Evolutionary conservation across 2,329 filamentous ascomycete genomes (phyloP).

Genomic region (Westerdykella ornata): DNA sequence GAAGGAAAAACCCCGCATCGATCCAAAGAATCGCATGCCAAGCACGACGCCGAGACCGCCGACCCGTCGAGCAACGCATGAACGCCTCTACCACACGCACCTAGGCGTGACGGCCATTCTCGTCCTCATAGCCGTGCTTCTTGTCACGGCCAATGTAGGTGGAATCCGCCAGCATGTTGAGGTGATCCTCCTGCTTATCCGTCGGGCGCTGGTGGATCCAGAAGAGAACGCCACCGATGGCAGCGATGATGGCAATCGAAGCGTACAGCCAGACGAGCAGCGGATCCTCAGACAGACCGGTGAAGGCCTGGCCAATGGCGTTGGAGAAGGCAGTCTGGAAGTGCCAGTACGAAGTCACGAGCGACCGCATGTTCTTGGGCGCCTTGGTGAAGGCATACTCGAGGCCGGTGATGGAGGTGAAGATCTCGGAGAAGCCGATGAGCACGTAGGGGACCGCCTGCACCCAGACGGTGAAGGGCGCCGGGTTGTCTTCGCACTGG

Average conservation of each 20-base stretch:
- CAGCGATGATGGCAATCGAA: conserved; percentile 55
- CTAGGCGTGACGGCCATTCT: background rate
- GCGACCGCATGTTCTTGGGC: conserved; percentile 70
- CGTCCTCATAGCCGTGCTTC: conserved; percentile 17
- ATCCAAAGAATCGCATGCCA: too few species aligned
- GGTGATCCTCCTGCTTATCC: conserved; percentile 60
- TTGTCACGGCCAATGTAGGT: conserved; percentile 29
- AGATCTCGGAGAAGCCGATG: conserved; percentile 53
- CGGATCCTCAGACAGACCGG: conserved; percentile 56
- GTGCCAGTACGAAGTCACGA: conserved; percentile 63
- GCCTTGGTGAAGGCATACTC: conserved; percentile 75
- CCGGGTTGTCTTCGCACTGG: conserved; percentile 46
- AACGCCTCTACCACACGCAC: too few species aligned
- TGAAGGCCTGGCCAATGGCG: conserved; percentile 64
- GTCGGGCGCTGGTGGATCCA: conserved; percentile 62
- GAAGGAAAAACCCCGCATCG: too few species aligned
- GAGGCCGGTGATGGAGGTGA: conserved; percentile 55
- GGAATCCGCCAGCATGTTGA: conserved; percentile 53
- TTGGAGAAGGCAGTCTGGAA: conserved; percentile 65
- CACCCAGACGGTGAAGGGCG: conserved; percentile 59
- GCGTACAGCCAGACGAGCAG: conserved; percentile 67
- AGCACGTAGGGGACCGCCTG: conserved; percentile 47
- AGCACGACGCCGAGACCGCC: too few species aligned
- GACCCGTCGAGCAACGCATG: too few species aligned
- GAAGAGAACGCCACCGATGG: conserved; percentile 57